Conservation (phyloP, 1,139 yeast genomes). For the Hyphopichia fennica region DNA sequence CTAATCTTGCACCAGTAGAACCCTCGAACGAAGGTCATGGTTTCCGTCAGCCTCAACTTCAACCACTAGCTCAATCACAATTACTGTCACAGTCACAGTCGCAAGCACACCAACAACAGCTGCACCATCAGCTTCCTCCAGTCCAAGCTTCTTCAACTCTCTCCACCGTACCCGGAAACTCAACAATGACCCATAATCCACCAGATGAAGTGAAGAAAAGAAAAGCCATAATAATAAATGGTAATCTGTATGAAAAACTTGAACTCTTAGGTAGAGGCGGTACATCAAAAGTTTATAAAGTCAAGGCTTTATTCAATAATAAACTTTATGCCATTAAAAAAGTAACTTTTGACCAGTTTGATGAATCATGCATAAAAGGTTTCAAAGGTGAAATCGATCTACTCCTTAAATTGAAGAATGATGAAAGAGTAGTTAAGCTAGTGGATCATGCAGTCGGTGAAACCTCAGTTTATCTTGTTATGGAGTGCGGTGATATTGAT, state of each 20-base stretch:
- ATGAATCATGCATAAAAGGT: constrained; percentile 67
- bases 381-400: constrained; percentile 90
- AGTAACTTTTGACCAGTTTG: constrained; percentile 80
- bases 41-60: no score
- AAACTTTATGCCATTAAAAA: constrained; percentile 77
- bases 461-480: constrained; percentile 67
- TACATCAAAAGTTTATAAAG: constrained; percentile 87
- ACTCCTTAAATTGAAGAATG: constrained; percentile 56
- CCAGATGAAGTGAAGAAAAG: constrained; percentile 20
- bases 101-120: constrained; percentile 9
- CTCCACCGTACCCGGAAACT: neutral
- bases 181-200: constrained; percentile 1
- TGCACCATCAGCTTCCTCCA: constrained; percentile 6
- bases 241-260: constrained; percentile 65
- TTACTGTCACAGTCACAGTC: neutral
- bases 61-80: no score
- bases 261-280: constrained; percentile 92
- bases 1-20: neutral
- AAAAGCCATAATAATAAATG: constrained; percentile 48
- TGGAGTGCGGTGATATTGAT: constrained; percentile 97
- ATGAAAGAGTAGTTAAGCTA: constrained; percentile 75
- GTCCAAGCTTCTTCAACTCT: neutral
- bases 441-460: constrained; percentile 71
- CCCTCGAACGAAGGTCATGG: neutral
- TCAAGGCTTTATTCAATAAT: constrained; percentile 52